Conservation (phyloP, 2,329 filamentous ascomycete species). For the Aspergillus pseudoglaucus region DNA sequence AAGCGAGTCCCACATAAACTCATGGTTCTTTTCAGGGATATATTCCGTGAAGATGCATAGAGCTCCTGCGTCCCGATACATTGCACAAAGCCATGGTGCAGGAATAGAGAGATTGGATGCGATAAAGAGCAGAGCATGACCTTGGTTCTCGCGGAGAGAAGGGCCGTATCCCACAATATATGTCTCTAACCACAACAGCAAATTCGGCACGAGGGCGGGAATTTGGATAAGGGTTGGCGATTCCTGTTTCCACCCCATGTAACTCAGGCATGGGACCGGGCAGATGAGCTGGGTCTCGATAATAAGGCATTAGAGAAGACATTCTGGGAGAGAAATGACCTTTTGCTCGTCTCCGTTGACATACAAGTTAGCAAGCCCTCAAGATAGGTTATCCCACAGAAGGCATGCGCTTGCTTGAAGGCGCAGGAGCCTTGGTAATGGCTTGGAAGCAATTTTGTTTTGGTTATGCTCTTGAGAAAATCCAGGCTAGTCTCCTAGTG, state of each 20-base stretch:
- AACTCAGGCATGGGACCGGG: slow-evolving; percentile 14
- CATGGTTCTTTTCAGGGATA: background rate
- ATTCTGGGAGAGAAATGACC: background rate
- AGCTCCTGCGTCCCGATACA: background rate
- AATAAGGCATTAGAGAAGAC: slow-evolving; percentile 8
- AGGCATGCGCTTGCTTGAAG: no score
- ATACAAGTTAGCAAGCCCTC: no score
- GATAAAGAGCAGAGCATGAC: slow-evolving; percentile 15
- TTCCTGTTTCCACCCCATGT: slow-evolving; percentile 10
- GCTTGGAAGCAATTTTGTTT: no score
- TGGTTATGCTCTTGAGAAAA: no score
- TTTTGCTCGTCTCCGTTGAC: no score
- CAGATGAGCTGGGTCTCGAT: slow-evolving; percentile 10
- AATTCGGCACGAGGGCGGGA: slow-evolving; percentile 8
- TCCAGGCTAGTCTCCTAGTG: no score
- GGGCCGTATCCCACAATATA: slow-evolving; percentile 17
- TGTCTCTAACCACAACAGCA: slow-evolving; percentile 14
- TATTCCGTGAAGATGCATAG: background rate
- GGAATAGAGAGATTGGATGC: slow-evolving; percentile 11
- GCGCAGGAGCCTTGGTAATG: no score
- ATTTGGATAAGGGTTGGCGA: slow-evolving; percentile 13
- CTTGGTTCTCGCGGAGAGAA: slow-evolving; percentile 15
- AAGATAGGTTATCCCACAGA: no score
- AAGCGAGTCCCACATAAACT: background rate
- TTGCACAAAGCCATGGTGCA: background rate